Base-by-base conservation (phyloP, 129 eudicot genomes). In the Heracleum sosnowskyi region DNA sequence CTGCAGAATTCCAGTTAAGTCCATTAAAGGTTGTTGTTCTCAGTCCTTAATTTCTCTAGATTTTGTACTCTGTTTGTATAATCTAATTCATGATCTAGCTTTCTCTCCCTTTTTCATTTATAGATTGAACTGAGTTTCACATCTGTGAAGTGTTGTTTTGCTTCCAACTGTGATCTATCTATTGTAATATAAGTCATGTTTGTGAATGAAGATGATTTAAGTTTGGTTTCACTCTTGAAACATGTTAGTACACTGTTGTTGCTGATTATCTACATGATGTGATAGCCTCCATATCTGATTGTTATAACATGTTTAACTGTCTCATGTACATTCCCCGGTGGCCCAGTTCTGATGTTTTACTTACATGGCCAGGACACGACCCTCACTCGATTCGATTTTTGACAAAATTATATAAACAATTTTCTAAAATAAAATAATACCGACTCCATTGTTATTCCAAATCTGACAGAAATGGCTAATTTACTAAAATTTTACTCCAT, bases 121-220 rank as follows among this genome's bases (percentile, higher is more conserved):
- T 82, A 46, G 68, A 77, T 82, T 82, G 79, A 84, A 77, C 39
- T 75, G 81, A 77, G 77, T 45, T 85, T 81, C 85, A 88, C 84
- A 86, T 81, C 86, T 80, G 82, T 49, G 83, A 81, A 85, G 86
- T 84, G 81, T 47, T 84, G 89, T 83, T 81, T 83, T 83, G 86
- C 49, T 69, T 79, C 91, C 81, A 82, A 79, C 83, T 74, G 79
- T 78, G 81, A 85, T 80, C 73, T 84, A 85, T 83, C 78, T 69
- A 81, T 86, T 89, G 85, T 82, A 82, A 83, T 75, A 84, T 81
- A 87, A 35, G 28, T 31, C 41, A 46, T 40, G 53, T 79, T 76
- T 53, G 74, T 91, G 91, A 83, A 85, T 84, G 87, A 79, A 79
- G 71, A 80, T 76, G 78, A 75, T 55, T 60, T 33, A 70, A 76